A percentile compares a stretch with the other conserved stretches of the same genome.
Evolutionary conservation across 331 rosid genomes (phyloP).

Genomic region (Dryas integrifolia): DNA sequence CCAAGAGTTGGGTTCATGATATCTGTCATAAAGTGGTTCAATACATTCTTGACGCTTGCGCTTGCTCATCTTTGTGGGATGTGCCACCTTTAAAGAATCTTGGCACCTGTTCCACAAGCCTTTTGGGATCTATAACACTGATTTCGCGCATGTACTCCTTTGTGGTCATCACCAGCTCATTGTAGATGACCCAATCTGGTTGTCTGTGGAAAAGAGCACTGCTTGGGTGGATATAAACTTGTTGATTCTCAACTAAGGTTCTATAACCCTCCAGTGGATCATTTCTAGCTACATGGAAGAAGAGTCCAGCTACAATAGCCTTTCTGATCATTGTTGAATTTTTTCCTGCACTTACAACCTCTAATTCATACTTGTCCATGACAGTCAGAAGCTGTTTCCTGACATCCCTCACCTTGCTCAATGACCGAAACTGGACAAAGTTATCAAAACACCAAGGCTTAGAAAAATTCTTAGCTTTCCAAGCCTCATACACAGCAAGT

Average conservation of each 20-base stretch:
- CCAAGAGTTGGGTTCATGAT: conserved; percentile 89
- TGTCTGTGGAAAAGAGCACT: conserved; percentile 88
- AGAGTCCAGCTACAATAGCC: conserved; percentile 89
- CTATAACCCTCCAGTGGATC: conserved; percentile 93
- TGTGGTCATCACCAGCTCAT: conserved; percentile 92
- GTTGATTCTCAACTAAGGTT: conserved; percentile 87
- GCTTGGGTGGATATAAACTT: conserved; percentile 89
- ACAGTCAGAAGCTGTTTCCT: conserved; percentile 85
- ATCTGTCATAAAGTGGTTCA: conserved; percentile 79
- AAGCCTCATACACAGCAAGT: conserved; percentile 86
- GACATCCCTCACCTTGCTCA: conserved; percentile 86
- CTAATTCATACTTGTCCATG: conserved; percentile 87
- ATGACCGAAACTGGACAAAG: conserved; percentile 77
- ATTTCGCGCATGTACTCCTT: conserved; percentile 96
- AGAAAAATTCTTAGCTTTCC: conserved; percentile 86
- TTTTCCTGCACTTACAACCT: conserved; percentile 80
- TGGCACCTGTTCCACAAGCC: conserved; percentile 92
- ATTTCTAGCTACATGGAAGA: conserved; percentile 78
- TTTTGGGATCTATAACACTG: conserved; percentile 77
- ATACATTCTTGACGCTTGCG: conserved; percentile 81
- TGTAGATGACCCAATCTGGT: conserved; percentile 94
- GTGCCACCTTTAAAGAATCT: conserved; percentile 82
- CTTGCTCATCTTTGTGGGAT: conserved; percentile 87
- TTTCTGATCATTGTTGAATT: conserved; percentile 75
- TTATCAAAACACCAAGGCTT: conserved; percentile 93